A percentile compares a stretch with the other conserved stretches of the same genome.
Evolutionary conservation across 2,329 filamentous ascomycete genomes (phyloP).

Genomic region (Colletotrichum eleusines): DNA sequence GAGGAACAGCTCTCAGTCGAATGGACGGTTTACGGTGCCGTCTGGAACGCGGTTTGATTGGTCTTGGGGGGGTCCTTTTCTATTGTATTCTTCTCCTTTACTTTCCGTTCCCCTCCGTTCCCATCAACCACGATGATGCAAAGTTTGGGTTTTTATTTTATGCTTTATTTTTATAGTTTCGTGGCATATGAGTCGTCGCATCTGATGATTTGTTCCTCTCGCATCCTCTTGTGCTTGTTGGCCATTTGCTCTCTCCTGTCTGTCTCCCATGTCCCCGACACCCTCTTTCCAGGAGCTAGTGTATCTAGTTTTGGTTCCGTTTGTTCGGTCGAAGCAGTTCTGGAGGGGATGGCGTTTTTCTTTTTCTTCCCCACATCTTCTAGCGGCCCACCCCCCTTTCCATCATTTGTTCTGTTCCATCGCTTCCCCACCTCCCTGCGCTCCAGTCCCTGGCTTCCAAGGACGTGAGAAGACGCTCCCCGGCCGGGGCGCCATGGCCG

Average conservation of each 20-base stretch:
- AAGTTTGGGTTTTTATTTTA: no score
- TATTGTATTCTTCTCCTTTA: no score
- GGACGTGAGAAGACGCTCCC: not conserved
- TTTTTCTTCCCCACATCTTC: not conserved
- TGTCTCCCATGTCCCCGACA: not conserved
- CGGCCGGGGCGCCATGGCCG: not conserved
- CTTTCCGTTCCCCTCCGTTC: not conserved
- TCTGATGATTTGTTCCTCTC: slow-evolving; percentile 19
- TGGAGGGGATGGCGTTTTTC: not conserved
- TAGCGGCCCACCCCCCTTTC: not conserved
- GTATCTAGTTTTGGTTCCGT: not conserved
- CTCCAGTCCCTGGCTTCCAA: not conserved
- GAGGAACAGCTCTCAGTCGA: not conserved
- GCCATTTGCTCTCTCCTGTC: not conserved
- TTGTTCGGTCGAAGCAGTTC: not conserved
- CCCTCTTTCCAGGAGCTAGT: not conserved
- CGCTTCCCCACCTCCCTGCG: not conserved
- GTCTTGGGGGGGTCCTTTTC: no score
- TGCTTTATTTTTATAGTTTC: not conserved
- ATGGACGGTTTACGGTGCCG: not conserved
- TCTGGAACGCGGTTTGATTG: not conserved
- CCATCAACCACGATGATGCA: not conserved
- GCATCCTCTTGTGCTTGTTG: not conserved
- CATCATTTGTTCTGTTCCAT: not conserved
- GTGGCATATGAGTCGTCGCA: slow-evolving; percentile 36